These are phyloP conservation scores for Fistulina hepatica DNA, from an alignment of 1,284 basidiomycete species.

Conservation along the genomic window DNA sequence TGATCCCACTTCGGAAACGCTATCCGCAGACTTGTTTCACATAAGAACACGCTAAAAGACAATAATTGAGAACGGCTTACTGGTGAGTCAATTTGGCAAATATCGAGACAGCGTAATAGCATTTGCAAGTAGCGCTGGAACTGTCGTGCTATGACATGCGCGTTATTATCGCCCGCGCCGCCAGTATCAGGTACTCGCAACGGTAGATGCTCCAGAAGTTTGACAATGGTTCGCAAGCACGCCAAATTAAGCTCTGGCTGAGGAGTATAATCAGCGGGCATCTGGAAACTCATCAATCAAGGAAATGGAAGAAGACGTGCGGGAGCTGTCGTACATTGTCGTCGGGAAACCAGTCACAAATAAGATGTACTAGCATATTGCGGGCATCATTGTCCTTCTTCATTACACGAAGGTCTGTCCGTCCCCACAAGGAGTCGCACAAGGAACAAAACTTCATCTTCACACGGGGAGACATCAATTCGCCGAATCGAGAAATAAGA, in stretches of 20 bases:
- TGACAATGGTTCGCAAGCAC: slow-evolving; percentile 61
- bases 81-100: slow-evolving; percentile 33
- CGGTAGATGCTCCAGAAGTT: slow-evolving; percentile 66
- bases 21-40: slow-evolving; percentile 35
- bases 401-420: slow-evolving; percentile 48
- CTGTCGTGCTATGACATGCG: slow-evolving; percentile 61
- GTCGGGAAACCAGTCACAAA: slow-evolving; percentile 64
- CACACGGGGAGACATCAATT: slow-evolving; percentile 46
- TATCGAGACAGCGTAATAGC: slow-evolving; percentile 51
- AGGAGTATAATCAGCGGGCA: slow-evolving; percentile 12
- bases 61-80: slow-evolving; percentile 25
- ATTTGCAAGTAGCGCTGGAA: slow-evolving; percentile 69
- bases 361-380: slow-evolving; percentile 62
- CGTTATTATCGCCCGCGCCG: slow-evolving; percentile 50
- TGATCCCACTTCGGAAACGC: slow-evolving; percentile 40
- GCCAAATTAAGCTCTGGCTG: slow-evolving; percentile 63
- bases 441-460: slow-evolving; percentile 71
- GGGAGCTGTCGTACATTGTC: slow-evolving; percentile 8
- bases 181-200: slow-evolving; percentile 49
- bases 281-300: slow-evolving; percentile 3
- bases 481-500: slow-evolving; percentile 56
- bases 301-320: slow-evolving; percentile 11
- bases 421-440: slow-evolving; percentile 56
- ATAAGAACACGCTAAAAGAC: slow-evolving; percentile 4
- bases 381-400: slow-evolving; percentile 58